A percentile compares a stretch with the other conserved stretches of the same genome.
Conservation (phyloP, 116 monocot species). For the Dioscorea cayenensis region DNA sequence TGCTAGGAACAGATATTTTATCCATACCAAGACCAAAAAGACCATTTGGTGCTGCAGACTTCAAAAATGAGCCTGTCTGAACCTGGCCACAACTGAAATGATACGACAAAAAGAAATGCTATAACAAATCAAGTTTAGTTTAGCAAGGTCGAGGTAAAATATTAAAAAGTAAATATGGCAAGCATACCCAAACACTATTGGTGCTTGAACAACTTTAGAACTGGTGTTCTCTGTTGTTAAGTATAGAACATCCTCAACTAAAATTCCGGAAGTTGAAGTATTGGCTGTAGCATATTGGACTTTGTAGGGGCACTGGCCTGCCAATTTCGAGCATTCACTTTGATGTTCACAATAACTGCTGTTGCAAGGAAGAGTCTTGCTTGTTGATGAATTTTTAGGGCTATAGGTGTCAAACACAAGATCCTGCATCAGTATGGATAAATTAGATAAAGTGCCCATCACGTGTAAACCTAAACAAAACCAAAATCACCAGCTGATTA, state of each 20-base stretch:
- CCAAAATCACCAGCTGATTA: not conserved
- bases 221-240: conserved; percentile 63
- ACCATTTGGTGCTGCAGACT: conserved; percentile 86
- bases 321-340: conserved; percentile 35
- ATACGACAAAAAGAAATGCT: not conserved
- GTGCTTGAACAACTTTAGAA: conserved; percentile 56
- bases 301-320: conserved; percentile 63
- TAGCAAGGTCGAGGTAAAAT: not conserved
- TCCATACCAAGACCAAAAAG: conserved; percentile 89
- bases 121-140: not conserved
- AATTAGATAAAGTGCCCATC: conserved; percentile 11
- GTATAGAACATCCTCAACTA: conserved; percentile 83
- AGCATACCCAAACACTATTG: conserved; percentile 72
- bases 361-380: conserved; percentile 62
- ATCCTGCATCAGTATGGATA: conserved; percentile 17
- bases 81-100: conserved; percentile 16
- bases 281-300: conserved; percentile 67
- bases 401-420: conserved; percentile 51
- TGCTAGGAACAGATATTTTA: conserved; percentile 79
- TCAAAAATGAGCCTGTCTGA: conserved; percentile 90
- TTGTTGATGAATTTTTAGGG: conserved; percentile 59
- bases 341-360: conserved; percentile 50
- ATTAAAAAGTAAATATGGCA: not conserved
- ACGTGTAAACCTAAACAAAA: not conserved
- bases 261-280: conserved; percentile 81